Base-by-base conservation (phyloP, 1,284 basidiomycete genomes). In the Fomitiporia mediterranea region DNA sequence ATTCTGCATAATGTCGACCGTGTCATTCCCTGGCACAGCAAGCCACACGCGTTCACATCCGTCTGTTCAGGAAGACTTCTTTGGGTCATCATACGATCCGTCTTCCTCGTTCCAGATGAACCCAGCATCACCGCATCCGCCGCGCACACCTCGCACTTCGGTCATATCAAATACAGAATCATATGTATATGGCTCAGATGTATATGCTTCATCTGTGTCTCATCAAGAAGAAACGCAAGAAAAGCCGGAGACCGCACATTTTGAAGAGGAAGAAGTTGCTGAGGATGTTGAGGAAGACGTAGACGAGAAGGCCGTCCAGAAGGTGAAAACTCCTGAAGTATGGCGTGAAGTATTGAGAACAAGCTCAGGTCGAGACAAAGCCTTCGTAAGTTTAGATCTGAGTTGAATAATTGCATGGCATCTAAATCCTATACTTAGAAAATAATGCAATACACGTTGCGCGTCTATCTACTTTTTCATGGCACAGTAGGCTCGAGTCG, bases 371-470 rank as follows among this genome's bases (percentile, higher is more conserved):
- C 76, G 89, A 62, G 89, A 91, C 69, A 91, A 91, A 69, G 81
- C 83, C 27, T 86, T 91, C 66, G 89, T 91, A 70, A 67, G 86
- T 79, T 7, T 28, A 27, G 56, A 61, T 35, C 19, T 54, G 52
- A 43, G 39, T 21, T 47, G 27, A 47, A 23, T 28, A 53, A 27
- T 50, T 61, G 9, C 51, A 35, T 49, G 21, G 53, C 32, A 21
- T 37, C 54, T 11, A 28, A 54, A 46, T 50, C 27, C 4, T 30
- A 28, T 28, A 19, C 43, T 38, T 60, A 91, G 89, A 91, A 91
- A 91, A 65, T 89, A 55, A 81, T 91, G 56, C 89, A 91, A 73
- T 91, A 91, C 67, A 79, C 84, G 23, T 78, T 91, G 60, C 80
- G 81, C 48, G 71, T 90, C 55, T 89, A 85, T 68, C 74, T 91